phyloP scores from a whole-genome alignment of 139 green algal species.

The Tetratostichococcus sp. region DNA sequence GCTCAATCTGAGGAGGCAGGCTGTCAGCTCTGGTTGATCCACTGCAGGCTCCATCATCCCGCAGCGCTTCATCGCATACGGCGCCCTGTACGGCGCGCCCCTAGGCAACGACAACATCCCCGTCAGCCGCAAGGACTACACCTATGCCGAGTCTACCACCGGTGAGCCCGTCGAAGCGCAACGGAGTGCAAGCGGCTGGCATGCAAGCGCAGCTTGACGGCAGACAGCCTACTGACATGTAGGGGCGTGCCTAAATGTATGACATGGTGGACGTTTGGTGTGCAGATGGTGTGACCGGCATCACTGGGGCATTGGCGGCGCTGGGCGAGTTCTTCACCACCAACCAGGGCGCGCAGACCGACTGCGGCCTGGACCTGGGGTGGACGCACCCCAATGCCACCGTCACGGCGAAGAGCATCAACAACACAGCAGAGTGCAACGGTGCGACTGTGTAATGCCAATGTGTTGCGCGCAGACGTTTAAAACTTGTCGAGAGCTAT shows the following conservation, averaged over 20 bases:
- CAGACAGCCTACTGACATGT: no score
- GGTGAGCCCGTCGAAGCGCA: not conserved
- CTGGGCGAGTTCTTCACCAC: constrained; percentile 12
- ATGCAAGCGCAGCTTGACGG: no score
- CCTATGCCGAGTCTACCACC: constrained; percentile 13
- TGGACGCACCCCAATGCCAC: not conserved
- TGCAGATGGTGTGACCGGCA: constrained; percentile 8
- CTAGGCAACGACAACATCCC: constrained; percentile 21
- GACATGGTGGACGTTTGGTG: no score
- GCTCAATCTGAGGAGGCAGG: no score
- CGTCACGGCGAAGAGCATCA: not conserved
- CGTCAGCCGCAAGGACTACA: constrained; percentile 21
- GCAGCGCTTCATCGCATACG: constrained; percentile 19
- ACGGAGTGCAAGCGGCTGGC: no score
- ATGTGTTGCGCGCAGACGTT: no score
- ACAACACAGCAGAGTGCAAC: not conserved
- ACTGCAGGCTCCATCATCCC: not conserved
- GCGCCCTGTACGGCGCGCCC: constrained; percentile 22
- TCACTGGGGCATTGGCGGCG: constrained; percentile 4
- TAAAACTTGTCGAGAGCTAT: no score
- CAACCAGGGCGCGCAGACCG: not conserved
- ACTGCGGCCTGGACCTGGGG: constrained; percentile 2
- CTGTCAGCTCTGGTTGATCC: no score
- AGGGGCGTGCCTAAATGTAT: no score
- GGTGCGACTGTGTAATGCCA: no score